Evolutionary conservation across 2,329 filamentous ascomycete species (phyloP).

Genomic region (Neofusicoccum ribis): DNA sequence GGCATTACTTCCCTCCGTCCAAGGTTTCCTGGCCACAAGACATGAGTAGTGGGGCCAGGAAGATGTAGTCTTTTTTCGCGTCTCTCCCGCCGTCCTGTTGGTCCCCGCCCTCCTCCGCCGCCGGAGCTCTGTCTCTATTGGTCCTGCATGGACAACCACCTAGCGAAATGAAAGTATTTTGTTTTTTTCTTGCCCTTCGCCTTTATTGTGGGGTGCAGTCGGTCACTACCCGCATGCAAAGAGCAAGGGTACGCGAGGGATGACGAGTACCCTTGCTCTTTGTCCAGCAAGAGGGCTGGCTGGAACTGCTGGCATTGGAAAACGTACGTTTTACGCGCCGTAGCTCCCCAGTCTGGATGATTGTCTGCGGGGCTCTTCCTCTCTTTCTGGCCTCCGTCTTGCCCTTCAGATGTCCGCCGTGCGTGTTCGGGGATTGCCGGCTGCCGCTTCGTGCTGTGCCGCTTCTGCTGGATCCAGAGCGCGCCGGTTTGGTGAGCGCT

Average conservation of each 20-base stretch:
- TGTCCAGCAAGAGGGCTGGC: not conserved
- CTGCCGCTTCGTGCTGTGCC: not conserved
- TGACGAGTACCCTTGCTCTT: slow-evolving; percentile 6
- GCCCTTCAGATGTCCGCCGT: not conserved
- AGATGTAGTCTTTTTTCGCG: not conserved
- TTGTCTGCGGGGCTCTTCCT: not conserved
- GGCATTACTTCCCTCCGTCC: not conserved
- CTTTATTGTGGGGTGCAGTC: not conserved
- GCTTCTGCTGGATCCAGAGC: not conserved
- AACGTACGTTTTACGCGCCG: not conserved
- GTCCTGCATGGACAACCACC: not conserved
- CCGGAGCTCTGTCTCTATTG: not conserved
- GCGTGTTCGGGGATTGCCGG: not conserved
- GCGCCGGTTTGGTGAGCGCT: too few relatives aligned
- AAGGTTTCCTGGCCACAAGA: not conserved
- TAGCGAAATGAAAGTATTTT: not conserved
- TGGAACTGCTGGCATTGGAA: not conserved
- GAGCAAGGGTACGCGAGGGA: slow-evolving; percentile 3
- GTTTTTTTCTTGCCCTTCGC: not conserved
- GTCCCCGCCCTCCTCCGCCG: not conserved
- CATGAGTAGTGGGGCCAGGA: not conserved
- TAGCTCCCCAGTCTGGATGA: not conserved
- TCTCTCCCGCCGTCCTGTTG: not conserved
- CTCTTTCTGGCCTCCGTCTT: too few relatives aligned
- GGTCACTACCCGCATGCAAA: not conserved